These are phyloP conservation scores for Boechera retrofracta DNA, from an alignment of 345 rosid genomes.

Conservation along the genomic window DNA sequence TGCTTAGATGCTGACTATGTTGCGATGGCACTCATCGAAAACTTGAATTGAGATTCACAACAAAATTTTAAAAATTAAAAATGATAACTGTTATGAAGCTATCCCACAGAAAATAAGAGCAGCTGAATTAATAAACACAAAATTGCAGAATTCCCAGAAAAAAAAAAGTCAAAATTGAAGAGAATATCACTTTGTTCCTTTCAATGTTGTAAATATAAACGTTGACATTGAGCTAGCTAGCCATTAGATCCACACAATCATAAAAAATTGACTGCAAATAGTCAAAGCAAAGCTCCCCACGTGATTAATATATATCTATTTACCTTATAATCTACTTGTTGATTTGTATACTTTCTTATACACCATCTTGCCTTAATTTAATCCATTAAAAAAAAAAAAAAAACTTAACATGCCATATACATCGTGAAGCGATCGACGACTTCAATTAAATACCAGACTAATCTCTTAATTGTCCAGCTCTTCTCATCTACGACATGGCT, in stretches of 20 bases:
- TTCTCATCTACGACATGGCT: conserved; percentile 40
- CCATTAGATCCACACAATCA: not conserved
- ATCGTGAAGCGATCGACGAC: conserved; percentile 32
- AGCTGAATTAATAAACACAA: too few relatives aligned
- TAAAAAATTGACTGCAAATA: conserved; percentile 4
- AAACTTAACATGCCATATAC: conserved; percentile 10
- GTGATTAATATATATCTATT: not conserved
- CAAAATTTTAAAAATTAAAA: too few relatives aligned
- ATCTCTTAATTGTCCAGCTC: conserved; percentile 19
- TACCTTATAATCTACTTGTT: conserved; percentile 16
- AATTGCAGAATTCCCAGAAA: too few relatives aligned
- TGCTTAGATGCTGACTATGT: too few relatives aligned
- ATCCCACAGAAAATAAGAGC: too few relatives aligned
- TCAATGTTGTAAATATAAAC: not conserved
- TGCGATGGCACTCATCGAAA: too few relatives aligned
- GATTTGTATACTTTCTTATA: not conserved
- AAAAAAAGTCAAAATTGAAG: too few relatives aligned
- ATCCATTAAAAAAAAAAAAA: not conserved
- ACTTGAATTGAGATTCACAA: too few relatives aligned
- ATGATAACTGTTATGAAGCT: too few relatives aligned
- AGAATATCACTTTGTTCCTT: too few relatives aligned
- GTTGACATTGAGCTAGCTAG: not conserved
- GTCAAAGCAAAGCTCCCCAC: not conserved
- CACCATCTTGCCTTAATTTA: not conserved
- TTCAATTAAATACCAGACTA: conserved; percentile 12